phyloP scores from a whole-genome alignment of 768 basidiomycete species.

The Phaeotremella fagi region DNA sequence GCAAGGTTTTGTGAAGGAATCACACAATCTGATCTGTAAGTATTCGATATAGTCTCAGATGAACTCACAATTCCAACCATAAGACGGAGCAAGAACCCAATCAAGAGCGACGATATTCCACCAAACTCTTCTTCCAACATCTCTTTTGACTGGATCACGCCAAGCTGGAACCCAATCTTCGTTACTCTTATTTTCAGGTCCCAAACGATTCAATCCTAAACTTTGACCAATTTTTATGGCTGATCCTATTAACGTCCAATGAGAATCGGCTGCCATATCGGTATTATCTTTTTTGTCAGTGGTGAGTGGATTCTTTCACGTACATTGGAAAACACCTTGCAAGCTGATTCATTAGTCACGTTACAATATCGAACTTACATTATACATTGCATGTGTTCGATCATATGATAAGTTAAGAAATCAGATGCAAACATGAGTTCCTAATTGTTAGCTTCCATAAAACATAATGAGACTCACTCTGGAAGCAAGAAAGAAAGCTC shows the following conservation, averaged over 20 bases:
- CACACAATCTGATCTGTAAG: constrained; percentile 1
- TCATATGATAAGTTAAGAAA: neutral
- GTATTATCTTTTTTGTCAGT: neutral
- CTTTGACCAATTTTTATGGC: constrained; percentile 2
- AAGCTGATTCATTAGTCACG: neutral
- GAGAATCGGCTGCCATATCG: neutral
- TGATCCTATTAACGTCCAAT: constrained; percentile 4
- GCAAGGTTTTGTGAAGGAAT: neutral
- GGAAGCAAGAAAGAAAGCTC: constrained; percentile 1
- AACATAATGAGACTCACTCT: neutral
- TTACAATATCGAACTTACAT: neutral
- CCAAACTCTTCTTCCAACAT: constrained; percentile 1
- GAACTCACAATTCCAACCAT: constrained; percentile 2
- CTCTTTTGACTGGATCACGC: neutral
- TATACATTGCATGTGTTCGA: constrained; percentile 2
- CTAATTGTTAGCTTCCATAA: neutral
- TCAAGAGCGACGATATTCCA: constrained; percentile 2
- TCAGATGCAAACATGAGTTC: constrained; percentile 1
- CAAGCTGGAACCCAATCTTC: neutral
- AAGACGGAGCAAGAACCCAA: neutral
- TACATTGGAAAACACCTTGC: constrained; percentile 6
- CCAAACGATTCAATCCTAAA: constrained; percentile 1
- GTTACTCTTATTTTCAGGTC: neutral
- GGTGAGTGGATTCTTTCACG: neutral
- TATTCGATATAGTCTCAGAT: neutral